These are phyloP conservation scores for Saraca asoca DNA, from an alignment of 331 rosid species.

Conservation along the genomic window DNA sequence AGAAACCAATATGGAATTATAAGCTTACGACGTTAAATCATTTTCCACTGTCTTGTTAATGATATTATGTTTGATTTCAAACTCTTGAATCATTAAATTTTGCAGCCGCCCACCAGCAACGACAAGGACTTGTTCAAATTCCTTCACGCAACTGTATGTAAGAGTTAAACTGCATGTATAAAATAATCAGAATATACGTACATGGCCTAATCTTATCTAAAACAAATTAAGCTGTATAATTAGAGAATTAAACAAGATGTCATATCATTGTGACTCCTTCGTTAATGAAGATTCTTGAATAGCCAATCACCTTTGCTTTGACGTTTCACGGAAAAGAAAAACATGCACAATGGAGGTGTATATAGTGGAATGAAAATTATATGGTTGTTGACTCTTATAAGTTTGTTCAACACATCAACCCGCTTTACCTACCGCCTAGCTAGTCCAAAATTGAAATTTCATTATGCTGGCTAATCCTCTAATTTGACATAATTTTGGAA, in stretches of 20 bases:
- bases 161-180: background rate
- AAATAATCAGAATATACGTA: background rate
- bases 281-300: no score
- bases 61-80: constrained; percentile 37
- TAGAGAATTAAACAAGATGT: no score
- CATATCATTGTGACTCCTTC: no score
- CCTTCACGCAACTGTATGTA: constrained; percentile 1
- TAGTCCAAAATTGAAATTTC: constrained; percentile 39
- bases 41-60: constrained; percentile 21
- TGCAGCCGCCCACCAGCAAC: constrained; percentile 31
- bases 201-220: no score
- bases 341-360: background rate
- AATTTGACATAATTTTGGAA: constrained; percentile 12
- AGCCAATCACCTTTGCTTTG: no score
- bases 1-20: constrained; percentile 9
- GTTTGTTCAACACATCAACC: constrained; percentile 37
- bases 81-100: constrained; percentile 34
- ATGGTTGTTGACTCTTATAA: constrained; percentile 23
- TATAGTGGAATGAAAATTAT: constrained; percentile 10
- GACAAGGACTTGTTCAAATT: constrained; percentile 24
- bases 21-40: constrained; percentile 18
- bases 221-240: no score
- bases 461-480: constrained; percentile 8
- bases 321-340: no score
- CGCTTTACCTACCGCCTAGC: constrained; percentile 41